Conservation (phyloP, 495 filamentous ascomycete genomes). For the Pseudoneurospora amorphoporcata region DNA sequence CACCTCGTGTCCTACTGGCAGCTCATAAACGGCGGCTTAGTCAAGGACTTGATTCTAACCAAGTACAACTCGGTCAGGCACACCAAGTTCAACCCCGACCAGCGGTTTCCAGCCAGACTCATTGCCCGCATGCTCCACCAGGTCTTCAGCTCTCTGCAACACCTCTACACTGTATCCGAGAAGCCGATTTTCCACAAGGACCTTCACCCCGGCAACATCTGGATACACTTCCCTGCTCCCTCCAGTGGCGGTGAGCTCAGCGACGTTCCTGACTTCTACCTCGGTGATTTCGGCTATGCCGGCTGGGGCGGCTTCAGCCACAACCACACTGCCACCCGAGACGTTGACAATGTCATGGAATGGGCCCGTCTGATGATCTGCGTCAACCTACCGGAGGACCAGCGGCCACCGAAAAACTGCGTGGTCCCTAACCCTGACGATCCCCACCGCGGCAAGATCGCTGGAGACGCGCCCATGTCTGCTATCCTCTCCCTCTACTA, state of each 20-base stretch:
- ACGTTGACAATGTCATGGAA: neutral
- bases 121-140: slow-evolving; percentile 1
- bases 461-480: neutral
- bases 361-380: neutral
- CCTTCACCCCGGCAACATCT: neutral
- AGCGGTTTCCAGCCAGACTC: neutral
- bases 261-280: slow-evolving; percentile 1
- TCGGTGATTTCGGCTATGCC: neutral
- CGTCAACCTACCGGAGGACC: neutral
- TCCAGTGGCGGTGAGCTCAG: neutral
- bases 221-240: neutral
- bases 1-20: slow-evolving; percentile 3
- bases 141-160: neutral
- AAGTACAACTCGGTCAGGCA: neutral
- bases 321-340: neutral
- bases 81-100: neutral
- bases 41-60: neutral
- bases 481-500: neutral
- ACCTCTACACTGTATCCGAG: slow-evolving; percentile 1
- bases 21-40: neutral
- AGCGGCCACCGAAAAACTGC: neutral
- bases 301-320: neutral
- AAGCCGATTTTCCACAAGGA: neutral
- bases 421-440: neutral
- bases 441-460: neutral